phyloP scores from a whole-genome alignment of 2,329 filamentous ascomycete genomes.

The Xylariaceae sp. region DNA sequence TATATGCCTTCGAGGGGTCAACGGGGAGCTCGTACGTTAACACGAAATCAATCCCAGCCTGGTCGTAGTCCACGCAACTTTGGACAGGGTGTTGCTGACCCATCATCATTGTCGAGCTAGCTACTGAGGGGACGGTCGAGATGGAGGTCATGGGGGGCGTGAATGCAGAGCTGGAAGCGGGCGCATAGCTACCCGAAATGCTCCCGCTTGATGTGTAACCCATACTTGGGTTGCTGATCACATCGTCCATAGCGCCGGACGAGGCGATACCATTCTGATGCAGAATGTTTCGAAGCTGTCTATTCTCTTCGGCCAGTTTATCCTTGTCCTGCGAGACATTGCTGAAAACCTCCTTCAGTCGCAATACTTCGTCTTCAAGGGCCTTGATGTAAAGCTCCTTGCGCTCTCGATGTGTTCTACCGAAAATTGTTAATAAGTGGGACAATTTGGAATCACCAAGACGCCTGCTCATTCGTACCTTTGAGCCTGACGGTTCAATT shows the following conservation, averaged over 20 bases:
- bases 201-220: constrained; percentile 53
- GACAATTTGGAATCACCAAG: neutral
- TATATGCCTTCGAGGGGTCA: constrained; percentile 59
- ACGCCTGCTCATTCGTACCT: constrained; percentile 52
- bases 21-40: constrained; percentile 69
- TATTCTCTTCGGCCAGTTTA: constrained; percentile 73
- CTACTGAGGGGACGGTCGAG: constrained; percentile 40
- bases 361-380: constrained; percentile 84
- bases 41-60: constrained; percentile 85
- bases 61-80: constrained; percentile 65
- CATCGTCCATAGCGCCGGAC: constrained; percentile 38
- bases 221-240: constrained; percentile 43
- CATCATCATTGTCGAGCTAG: constrained; percentile 32
- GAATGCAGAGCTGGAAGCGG: constrained; percentile 42
- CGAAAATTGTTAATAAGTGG: constrained; percentile 12
- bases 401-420: constrained; percentile 89
- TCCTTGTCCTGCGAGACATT: constrained; percentile 72
- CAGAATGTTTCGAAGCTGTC: constrained; percentile 59
- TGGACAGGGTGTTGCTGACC: constrained; percentile 27
- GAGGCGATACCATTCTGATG: constrained; percentile 48
- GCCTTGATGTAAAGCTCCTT: constrained; percentile 96
- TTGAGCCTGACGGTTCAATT: constrained; percentile 92
- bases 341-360: constrained; percentile 80
- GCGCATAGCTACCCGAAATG: constrained; percentile 59
- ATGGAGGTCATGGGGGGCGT: constrained; percentile 46